These are phyloP conservation scores for Myxozyma vanderwaltii DNA, from an alignment of 805 yeast genomes.

Conservation along the genomic window DNA sequence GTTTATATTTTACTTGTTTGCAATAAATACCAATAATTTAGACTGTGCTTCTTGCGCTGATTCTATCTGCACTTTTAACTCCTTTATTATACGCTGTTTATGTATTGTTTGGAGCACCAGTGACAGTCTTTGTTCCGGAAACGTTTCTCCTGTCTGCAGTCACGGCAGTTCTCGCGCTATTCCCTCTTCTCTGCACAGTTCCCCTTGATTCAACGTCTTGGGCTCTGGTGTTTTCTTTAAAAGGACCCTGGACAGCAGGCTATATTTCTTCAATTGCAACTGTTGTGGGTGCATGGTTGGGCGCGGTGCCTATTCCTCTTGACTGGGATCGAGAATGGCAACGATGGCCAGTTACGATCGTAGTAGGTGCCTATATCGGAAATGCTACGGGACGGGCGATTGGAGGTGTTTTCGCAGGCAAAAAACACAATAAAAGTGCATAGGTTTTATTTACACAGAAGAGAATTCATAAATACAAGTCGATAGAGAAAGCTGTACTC, in stretches of 20 bases:
- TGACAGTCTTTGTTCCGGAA: slow-evolving; percentile 53
- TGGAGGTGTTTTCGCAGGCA: slow-evolving; percentile 28
- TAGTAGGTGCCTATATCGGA: slow-evolving; percentile 79
- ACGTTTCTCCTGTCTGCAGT: slow-evolving; percentile 66
- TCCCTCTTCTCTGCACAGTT: slow-evolving; percentile 62
- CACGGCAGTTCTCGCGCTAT: slow-evolving; percentile 58
- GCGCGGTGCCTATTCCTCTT: slow-evolving; percentile 89
- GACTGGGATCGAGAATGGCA: slow-evolving; percentile 99
- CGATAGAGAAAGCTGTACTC: background rate
- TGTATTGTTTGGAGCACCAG: slow-evolving; percentile 81
- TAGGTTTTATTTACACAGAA: too few relatives aligned
- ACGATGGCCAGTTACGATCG: slow-evolving; percentile 86
- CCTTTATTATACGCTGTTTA: slow-evolving; percentile 45
- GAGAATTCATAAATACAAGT: background rate
- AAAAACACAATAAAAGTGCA: background rate
- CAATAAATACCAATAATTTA: background rate
- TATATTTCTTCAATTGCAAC: slow-evolving; percentile 49
- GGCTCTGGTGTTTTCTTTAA: slow-evolving; percentile 42
- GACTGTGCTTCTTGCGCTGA: slow-evolving; percentile 20
- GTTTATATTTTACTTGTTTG: background rate
- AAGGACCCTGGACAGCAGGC: slow-evolving; percentile 42
- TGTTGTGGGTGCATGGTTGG: slow-evolving; percentile 81
- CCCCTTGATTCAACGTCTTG: slow-evolving; percentile 54
- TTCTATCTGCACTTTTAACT: slow-evolving; percentile 24
- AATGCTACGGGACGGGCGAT: slow-evolving; percentile 59